Evolutionary conservation across 768 basidiomycete species (phyloP).

Genomic region (Lactifluus hygrophoroides): DNA sequence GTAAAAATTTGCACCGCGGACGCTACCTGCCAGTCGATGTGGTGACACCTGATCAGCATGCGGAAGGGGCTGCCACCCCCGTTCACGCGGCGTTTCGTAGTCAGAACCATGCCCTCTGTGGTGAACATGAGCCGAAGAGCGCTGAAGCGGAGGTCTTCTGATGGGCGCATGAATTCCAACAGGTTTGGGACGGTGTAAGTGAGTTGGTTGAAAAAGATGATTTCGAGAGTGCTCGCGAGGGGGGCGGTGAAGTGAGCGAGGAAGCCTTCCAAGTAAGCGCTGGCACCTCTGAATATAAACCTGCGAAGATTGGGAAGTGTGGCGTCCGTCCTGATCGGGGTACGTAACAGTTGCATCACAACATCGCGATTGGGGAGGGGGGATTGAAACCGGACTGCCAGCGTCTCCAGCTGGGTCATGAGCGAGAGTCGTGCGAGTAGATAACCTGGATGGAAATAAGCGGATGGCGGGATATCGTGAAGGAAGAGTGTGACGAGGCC

Average conservation of each 20-base stretch:
- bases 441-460: neutral
- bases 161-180: neutral
- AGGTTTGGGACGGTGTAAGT: neutral
- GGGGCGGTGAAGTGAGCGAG: neutral
- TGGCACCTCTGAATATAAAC: neutral
- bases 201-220: neutral
- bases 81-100: neutral
- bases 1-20: neutral
- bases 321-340: neutral
- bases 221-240: neutral
- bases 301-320: neutral
- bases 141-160: neutral
- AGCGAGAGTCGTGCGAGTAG: neutral
- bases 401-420: neutral
- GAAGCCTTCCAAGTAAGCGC: neutral
- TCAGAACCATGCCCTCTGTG: neutral
- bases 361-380: neutral
- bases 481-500: neutral
- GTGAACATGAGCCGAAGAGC: neutral
- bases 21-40: neutral
- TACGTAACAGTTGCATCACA: neutral
- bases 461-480: neutral
- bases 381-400: neutral
- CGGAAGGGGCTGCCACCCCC: neutral
- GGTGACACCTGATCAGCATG: neutral